Percentiles rank a stretch among this genome's conserved stretches.
Conservation (phyloP, 139 green algal species). For the Pseudopediastrum boryanum region DNA sequence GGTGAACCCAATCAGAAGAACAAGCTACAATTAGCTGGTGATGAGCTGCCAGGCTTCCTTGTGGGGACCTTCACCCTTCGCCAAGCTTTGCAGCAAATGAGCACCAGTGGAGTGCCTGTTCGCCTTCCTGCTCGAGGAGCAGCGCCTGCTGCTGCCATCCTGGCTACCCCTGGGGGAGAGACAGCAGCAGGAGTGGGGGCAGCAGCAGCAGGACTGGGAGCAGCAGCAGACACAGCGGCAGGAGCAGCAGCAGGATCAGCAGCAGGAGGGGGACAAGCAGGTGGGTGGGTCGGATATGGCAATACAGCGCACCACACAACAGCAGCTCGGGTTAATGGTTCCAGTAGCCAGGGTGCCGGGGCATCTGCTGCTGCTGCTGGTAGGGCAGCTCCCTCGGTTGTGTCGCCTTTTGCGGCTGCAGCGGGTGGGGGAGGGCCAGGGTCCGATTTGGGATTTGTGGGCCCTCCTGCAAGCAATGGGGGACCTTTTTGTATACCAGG, state of each 20-base stretch:
- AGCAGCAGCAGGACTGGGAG: constrained; percentile 19
- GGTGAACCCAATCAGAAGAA: constrained; percentile 29
- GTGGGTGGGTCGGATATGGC: no score
- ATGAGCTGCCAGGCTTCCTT: constrained; percentile 24
- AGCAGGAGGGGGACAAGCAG: no score
- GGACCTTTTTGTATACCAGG: no score
- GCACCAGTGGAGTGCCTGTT: neutral
- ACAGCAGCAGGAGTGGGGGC: neutral
- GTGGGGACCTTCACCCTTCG: constrained; percentile 20
- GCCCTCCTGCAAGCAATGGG: no score
- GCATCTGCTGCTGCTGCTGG: constrained; percentile 11
- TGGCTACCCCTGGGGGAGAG: no score
- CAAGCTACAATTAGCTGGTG: constrained; percentile 11
- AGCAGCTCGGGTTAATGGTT: neutral
- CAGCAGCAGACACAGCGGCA: neutral
- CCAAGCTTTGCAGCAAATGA: constrained; percentile 15
- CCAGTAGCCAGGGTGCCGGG: neutral
- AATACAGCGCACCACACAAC: neutral
- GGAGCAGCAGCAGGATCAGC: constrained; percentile 3
- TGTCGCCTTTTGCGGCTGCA: no score
- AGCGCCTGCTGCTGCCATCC: neutral
- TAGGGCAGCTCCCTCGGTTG: no score
- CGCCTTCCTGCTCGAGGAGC: no score
- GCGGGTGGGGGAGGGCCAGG: no score
- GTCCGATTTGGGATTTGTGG: no score